Evolutionary conservation across 2,329 filamentous ascomycete genomes (phyloP).

Genomic region (Helotiales sp.): DNA sequence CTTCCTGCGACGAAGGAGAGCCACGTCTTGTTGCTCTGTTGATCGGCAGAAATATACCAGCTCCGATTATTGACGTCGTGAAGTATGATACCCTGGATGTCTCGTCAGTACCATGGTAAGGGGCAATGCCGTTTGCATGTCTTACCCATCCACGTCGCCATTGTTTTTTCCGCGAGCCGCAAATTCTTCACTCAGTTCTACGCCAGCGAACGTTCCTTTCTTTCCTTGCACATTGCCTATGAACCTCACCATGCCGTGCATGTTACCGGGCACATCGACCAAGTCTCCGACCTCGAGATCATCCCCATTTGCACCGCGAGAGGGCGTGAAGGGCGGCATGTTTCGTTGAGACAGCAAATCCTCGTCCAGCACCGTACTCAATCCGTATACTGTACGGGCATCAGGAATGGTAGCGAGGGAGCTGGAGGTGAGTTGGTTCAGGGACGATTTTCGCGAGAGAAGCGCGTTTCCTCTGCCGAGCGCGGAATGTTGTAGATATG

Average conservation of each 20-base stretch:
- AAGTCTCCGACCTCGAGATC: constrained; percentile 74
- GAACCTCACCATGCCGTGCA: constrained; percentile 88
- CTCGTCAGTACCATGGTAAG: constrained; percentile 25
- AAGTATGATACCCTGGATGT: constrained; percentile 71
- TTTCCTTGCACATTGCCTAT: constrained; percentile 85
- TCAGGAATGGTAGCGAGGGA: constrained; percentile 66
- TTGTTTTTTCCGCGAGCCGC: constrained; percentile 88
- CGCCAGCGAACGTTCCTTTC: constrained; percentile 86
- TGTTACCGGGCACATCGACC: constrained; percentile 90
- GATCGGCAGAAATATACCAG: constrained; percentile 91
- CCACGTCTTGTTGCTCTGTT: constrained; percentile 74
- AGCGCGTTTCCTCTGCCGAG: constrained; percentile 40
- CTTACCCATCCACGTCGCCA: constrained; percentile 92
- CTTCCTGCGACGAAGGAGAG: constrained; percentile 52
- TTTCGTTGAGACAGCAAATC: constrained; percentile 39
- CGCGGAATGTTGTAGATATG: constrained; percentile 22
- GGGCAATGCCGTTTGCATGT: constrained; percentile 29
- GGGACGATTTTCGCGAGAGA: constrained; percentile 69
- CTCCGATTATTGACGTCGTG: constrained; percentile 70
- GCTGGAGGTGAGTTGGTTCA: constrained; percentile 65
- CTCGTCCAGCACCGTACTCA: constrained; percentile 54
- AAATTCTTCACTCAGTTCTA: constrained; percentile 82
- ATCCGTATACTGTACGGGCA: constrained; percentile 63
- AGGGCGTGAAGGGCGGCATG: constrained; percentile 57
- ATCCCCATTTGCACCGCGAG: constrained; percentile 46